Conservation (phyloP, 2,329 filamentous ascomycete species). For the Corniculantispora saksenae region DNA sequence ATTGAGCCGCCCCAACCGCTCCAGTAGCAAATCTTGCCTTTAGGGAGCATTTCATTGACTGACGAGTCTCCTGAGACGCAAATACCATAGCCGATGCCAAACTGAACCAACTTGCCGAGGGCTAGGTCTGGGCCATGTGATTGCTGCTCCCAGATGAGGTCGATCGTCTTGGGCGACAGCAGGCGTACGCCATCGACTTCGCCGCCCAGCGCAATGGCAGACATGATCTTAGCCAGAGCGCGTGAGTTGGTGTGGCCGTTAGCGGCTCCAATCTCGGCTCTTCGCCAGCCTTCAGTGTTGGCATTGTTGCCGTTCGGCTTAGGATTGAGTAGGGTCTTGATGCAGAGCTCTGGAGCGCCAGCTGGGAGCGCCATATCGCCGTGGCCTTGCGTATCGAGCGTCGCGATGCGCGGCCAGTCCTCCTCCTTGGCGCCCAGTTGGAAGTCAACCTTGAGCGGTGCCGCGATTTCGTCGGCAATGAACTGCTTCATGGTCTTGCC, state of each 20-base stretch:
- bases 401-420: constrained; percentile 42
- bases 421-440: constrained; percentile 44
- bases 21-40: constrained; percentile 41
- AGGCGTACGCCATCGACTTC: constrained; percentile 29
- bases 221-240: constrained; percentile 42
- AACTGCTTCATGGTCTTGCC: constrained; percentile 46
- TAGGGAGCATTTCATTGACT: constrained; percentile 28
- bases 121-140: constrained; percentile 42
- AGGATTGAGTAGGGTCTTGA: constrained; percentile 33
- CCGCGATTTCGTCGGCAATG: constrained; percentile 36
- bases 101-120: constrained; percentile 34
- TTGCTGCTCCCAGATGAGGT: constrained; percentile 48
- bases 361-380: constrained; percentile 25
- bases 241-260: constrained; percentile 50
- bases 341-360: constrained; percentile 28
- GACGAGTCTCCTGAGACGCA: constrained; percentile 27
- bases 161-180: constrained; percentile 42
- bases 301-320: constrained; percentile 24
- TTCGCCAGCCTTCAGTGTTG: constrained; percentile 36
- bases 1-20: constrained; percentile 48
- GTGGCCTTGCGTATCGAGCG: constrained; percentile 31
- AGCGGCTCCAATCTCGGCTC: constrained; percentile 40
- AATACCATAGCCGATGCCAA: constrained; percentile 45
- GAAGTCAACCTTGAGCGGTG: constrained; percentile 47
- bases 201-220: constrained; percentile 26